phyloP scores from a whole-genome alignment of 192 early-diverging fungal species.

The Chytriomyces sp. region DNA sequence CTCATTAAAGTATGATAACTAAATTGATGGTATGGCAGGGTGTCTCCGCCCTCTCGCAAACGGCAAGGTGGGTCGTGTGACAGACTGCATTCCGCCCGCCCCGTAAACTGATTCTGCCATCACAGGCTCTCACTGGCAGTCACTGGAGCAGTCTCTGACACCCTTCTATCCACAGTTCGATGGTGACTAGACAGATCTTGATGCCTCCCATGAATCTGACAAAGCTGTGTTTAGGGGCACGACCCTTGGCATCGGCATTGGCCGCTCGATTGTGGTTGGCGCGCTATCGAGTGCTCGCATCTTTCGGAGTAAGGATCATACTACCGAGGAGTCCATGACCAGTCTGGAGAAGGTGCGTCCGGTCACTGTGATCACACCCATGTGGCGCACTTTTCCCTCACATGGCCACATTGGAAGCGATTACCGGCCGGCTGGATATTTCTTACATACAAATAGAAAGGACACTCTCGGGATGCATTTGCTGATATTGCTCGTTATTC shows the following conservation, averaged over 20 bases:
- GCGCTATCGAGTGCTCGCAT: slow-evolving; percentile 31
- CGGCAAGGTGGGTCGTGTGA: slow-evolving; percentile 19
- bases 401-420: no score
- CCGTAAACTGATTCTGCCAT: background rate
- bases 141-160: slow-evolving; percentile 27
- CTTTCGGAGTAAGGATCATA: background rate
- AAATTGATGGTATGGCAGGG: slow-evolving; percentile 15
- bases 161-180: slow-evolving; percentile 22
- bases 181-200: background rate
- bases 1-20: background rate
- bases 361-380: background rate
- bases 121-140: slow-evolving; percentile 23
- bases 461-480: no score
- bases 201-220: background rate
- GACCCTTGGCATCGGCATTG: slow-evolving; percentile 17
- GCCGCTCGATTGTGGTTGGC: slow-evolving; percentile 31
- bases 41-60: slow-evolving; percentile 32
- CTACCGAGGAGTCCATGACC: background rate
- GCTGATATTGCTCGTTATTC: no score
- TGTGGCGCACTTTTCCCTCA: no score
- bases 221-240: background rate
- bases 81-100: background rate
- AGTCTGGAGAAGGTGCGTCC: slow-evolving; percentile 13
- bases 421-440: no score
- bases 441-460: no score